Percentiles rank a stretch among this genome's conserved stretches.
Evolutionary conservation across 805 yeast species (phyloP).

Genomic region (Candida boidinii): DNA sequence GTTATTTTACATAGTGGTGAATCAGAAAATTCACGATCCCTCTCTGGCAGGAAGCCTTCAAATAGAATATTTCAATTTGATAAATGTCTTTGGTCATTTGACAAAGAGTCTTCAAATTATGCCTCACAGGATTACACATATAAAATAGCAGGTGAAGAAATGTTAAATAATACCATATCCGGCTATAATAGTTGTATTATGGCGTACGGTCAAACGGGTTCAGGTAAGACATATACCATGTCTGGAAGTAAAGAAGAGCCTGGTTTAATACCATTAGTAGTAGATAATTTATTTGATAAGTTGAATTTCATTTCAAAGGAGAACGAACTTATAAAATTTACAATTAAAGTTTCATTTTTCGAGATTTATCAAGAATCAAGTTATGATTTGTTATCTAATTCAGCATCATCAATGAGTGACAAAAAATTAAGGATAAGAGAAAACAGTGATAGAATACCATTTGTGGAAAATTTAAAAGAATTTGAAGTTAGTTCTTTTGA

Average conservation of each 20-base stretch:
- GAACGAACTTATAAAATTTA: slow-evolving; percentile 24
- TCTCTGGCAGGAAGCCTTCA: no score
- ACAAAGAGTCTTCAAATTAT: slow-evolving; percentile 22
- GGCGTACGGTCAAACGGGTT: slow-evolving; percentile 75
- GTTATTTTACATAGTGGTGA: slow-evolving; percentile 6
- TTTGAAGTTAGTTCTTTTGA: slow-evolving; percentile 35
- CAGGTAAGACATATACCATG: slow-evolving; percentile 81
- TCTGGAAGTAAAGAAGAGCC: slow-evolving; percentile 41
- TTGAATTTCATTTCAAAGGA: slow-evolving; percentile 28
- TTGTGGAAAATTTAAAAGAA: slow-evolving; percentile 59
- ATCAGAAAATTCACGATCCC: slow-evolving; percentile 5
- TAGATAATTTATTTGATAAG: slow-evolving; percentile 42
- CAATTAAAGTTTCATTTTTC: slow-evolving; percentile 50
- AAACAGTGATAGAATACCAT: slow-evolving; percentile 53
- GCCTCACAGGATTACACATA: slow-evolving; percentile 46
- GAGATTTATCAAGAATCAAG: slow-evolving; percentile 78
- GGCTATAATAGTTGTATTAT: slow-evolving; percentile 36
- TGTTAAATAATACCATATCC: slow-evolving; percentile 52
- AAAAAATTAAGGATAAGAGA: slow-evolving; percentile 50
- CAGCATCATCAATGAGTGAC: slow-evolving; percentile 3
- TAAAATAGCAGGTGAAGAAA: slow-evolving; percentile 44
- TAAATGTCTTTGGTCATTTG: slow-evolving; percentile 41
- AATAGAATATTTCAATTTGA: slow-evolving; percentile 41
- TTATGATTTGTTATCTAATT: slow-evolving; percentile 42
- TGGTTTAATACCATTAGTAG: slow-evolving; percentile 61